A percentile compares a stretch with the other conserved stretches of the same genome.
Conservation (phyloP, 2,329 filamentous ascomycete species). For the Trichoderma sp. region DNA sequence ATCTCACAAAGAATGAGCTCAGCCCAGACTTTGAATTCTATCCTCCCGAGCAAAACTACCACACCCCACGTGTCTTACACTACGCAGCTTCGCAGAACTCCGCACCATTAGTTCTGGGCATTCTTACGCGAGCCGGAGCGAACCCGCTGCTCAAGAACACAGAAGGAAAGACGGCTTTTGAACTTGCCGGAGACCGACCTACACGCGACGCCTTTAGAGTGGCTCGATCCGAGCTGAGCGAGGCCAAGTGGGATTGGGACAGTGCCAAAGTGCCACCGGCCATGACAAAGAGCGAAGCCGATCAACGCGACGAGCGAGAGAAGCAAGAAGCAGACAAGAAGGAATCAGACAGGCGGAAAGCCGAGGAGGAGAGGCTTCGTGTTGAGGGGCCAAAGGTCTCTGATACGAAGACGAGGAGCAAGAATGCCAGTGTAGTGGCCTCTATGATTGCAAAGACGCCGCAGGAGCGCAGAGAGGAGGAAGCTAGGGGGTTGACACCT, state of each 20-base stretch:
- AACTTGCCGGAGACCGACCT: slow-evolving; percentile 80
- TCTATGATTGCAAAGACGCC: slow-evolving; percentile 70
- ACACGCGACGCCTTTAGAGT: slow-evolving; percentile 92
- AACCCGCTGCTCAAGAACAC: slow-evolving; percentile 71
- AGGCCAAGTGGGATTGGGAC: slow-evolving; percentile 78
- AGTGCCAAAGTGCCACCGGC: slow-evolving; percentile 71
- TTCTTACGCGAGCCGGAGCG: slow-evolving; percentile 74
- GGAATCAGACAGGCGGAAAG: slow-evolving; percentile 70
- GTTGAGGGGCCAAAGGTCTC: slow-evolving; percentile 65
- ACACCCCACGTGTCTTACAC: slow-evolving; percentile 83
- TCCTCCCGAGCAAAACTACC: slow-evolving; percentile 72
- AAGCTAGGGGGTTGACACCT: slow-evolving; percentile 80
- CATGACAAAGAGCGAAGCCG: slow-evolving; percentile 72
- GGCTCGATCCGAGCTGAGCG: slow-evolving; percentile 80
- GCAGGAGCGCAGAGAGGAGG: slow-evolving; percentile 80
- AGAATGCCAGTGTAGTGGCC: slow-evolving; percentile 52
- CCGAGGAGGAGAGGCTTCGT: slow-evolving; percentile 73
- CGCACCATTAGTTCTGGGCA: slow-evolving; percentile 73
- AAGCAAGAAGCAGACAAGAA: slow-evolving; percentile 68
- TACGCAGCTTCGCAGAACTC: slow-evolving; percentile 82
- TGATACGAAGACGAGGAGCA: slow-evolving; percentile 53
- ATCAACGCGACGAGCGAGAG: slow-evolving; percentile 70
- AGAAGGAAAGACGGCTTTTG: slow-evolving; percentile 85
- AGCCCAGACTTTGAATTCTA: slow-evolving; percentile 74
- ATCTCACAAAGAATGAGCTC: slow-evolving; percentile 76